Evolutionary conservation across 169 alveolate genomes (phyloP).

Genomic region (Plasmodium billcollinsi): DNA sequence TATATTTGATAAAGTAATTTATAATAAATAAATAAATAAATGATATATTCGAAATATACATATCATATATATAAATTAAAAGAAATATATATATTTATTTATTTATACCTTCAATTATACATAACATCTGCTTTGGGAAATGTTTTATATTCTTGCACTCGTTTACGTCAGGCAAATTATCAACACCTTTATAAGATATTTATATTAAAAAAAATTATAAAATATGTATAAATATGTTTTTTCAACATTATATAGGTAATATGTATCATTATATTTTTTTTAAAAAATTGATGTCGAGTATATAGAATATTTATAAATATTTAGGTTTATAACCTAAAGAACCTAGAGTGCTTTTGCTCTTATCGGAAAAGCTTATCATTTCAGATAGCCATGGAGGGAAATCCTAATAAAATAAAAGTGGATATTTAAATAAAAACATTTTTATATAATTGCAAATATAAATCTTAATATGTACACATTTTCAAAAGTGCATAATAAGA

Average conservation of each 20-base stretch:
- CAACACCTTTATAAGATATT: conserved; percentile 39
- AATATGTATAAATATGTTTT: no score
- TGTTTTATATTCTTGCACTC: conserved; percentile 29
- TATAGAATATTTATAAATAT: no score
- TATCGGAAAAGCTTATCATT: conserved; percentile 41
- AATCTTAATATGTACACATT: background rate
- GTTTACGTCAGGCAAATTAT: conserved; percentile 55
- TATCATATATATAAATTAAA: background rate
- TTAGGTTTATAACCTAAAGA: conserved; percentile 43
- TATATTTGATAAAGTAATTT: background rate
- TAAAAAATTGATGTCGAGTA: no score
- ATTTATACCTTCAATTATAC: conserved; percentile 55
- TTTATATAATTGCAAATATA: background rate
- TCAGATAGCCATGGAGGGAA: conserved; percentile 65
- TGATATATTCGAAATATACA: background rate
- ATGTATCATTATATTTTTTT: no score
- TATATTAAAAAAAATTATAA: background rate
- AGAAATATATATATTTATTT: background rate
- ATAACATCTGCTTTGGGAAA: conserved; percentile 60
- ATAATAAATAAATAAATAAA: background rate
- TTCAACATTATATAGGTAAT: no score
- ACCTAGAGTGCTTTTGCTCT: conserved; percentile 53
- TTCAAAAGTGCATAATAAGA: no score
- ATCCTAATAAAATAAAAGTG: conserved; percentile 35
- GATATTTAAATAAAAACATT: background rate